A percentile compares a stretch with the other conserved stretches of the same genome.
These are phyloP conservation scores for Ceratocystis papillata DNA, from an alignment of 2,329 filamentous ascomycete genomes.

Conservation along the genomic window DNA sequence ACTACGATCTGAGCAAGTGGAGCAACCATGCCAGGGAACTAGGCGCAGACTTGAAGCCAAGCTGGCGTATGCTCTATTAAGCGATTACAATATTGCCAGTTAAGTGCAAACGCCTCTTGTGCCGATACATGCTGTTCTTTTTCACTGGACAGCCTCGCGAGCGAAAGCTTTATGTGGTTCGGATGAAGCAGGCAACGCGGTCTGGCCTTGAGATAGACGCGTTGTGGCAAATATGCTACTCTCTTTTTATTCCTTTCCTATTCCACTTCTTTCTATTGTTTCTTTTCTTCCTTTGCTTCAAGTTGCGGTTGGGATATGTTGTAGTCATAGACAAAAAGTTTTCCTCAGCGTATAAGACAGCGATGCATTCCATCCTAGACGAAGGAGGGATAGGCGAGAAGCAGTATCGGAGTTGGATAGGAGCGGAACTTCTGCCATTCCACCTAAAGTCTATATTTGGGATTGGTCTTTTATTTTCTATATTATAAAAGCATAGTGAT, in stretches of 20 bases:
- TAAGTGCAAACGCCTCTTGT: background rate
- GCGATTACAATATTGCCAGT: background rate
- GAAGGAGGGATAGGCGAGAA: too few species aligned
- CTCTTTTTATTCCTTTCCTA: slow-evolving; percentile 2
- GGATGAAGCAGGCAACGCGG: slow-evolving; percentile 20
- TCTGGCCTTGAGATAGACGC: slow-evolving; percentile 20
- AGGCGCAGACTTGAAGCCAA: slow-evolving; percentile 7
- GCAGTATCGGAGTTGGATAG: background rate
- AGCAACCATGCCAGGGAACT: slow-evolving; percentile 14
- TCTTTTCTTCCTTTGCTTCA: background rate
- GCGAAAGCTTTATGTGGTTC: slow-evolving; percentile 22
- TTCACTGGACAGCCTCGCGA: slow-evolving; percentile 15
- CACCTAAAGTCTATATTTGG: slow-evolving; percentile 19
- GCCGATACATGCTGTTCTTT: background rate
- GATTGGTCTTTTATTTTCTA: slow-evolving; percentile 14
- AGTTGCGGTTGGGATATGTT: background rate
- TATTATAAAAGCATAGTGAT: background rate
- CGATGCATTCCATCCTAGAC: background rate
- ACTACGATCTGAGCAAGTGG: slow-evolving; percentile 44
- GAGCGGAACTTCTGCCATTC: slow-evolving; percentile 15
- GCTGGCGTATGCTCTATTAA: slow-evolving; percentile 1
- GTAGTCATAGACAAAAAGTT: background rate
- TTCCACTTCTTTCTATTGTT: background rate
- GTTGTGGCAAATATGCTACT: slow-evolving; percentile 18
- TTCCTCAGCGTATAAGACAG: background rate